Evolutionary conservation across 352 stramenopile species (phyloP), one percentile per base, ranked within the genome.

Genomic region (Phytophthora aleatoria): DNA sequence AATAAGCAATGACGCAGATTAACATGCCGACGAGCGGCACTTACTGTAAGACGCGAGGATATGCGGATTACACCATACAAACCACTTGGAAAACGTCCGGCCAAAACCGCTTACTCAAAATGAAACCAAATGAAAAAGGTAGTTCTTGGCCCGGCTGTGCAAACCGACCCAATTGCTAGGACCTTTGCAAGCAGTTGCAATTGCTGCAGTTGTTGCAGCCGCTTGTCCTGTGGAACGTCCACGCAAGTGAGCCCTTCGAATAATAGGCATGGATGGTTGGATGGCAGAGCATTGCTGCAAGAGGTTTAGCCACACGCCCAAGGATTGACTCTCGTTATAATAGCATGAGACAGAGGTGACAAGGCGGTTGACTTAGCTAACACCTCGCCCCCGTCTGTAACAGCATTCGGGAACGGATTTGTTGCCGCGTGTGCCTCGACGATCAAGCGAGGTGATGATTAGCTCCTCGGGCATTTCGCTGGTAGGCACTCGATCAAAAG

Each of bases 401-500:
- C 38, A 36, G 54, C 45, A 55, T 50, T 31, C 43, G 61, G 61
- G 55, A 69, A 69, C 39, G 48, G 61, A 69, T 69, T 69, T 69
- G 55, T 38, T 43, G 42, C 30, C 53, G 41, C 39, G 39, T 45
- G 53, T 59, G 61, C 39, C 54, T 58, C 47, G 47, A 62, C 53
- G 45, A 68, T 61, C 53, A 28, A 50, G 41, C 62, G 54, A 66
- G 30, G 30, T 36, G 31, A 36, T 36, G 7, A 36, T 30, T 11
- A 7, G n/a, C 20, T 52, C 8, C 42, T 31, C n/a, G 13, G 30
- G 15, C 44, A 58, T 68, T 68, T 63, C 61, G 52, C 27, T 58
- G 60, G 52, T 67, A 47, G 50, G 38, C 43, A 62, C 27, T 38
- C 8, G n/a, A 20, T 20, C 20, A 1, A 20, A 20, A 58, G 39